Base-by-base conservation (phyloP, 345 rosid genomes). In the Lepidium didymum region DNA sequence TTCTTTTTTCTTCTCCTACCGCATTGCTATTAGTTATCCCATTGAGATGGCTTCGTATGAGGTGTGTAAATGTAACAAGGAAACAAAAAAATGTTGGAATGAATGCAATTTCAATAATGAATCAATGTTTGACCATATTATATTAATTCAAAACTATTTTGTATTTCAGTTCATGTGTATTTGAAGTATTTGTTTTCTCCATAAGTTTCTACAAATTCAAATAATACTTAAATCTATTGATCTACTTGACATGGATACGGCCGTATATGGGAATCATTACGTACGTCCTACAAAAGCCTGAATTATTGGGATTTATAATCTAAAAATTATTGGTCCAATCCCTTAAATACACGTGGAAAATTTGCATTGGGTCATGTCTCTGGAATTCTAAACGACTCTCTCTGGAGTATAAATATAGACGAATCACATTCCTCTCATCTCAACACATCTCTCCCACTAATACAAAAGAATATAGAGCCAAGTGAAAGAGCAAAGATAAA, bases 371-470 rank as follows among this genome's bases (percentile, higher is more conserved):
- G 13, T 8, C 0, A 8, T 51, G 12, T 21, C 51, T 63, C 81
- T 75, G 81, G 85, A 80, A 85, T 83, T 86, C 91, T 71, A 86
- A 74, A 85, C 43, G 49, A 25, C 75, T 55, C 54, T 56, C 6
- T 33, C 34, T 19, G 51, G 13, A 44, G 38, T 72, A 71, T 37
- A 87, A 79, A 84, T 80, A 73, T 10, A 1, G 56, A 52, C 33
- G 43, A 36, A 27, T 44, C n/a, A 18, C 45, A 49, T 51, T 18
- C 53, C 8, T 5, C 21, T 27, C 27, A 38, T 27, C 56, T 16
- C 7, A 27, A 27, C 31, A 27, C 31, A 27, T 27, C 31, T 27
- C 31, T 69, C 49, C 25, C 64, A 27, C 35, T 47, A 12, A 14
- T 41, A 15, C 53, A 3, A 16, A 51, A 13, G 3, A 56, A 23